These are phyloP conservation scores for Backusella mclennaniae DNA, from an alignment of 192 early-diverging fungal species.

Conservation along the genomic window DNA sequence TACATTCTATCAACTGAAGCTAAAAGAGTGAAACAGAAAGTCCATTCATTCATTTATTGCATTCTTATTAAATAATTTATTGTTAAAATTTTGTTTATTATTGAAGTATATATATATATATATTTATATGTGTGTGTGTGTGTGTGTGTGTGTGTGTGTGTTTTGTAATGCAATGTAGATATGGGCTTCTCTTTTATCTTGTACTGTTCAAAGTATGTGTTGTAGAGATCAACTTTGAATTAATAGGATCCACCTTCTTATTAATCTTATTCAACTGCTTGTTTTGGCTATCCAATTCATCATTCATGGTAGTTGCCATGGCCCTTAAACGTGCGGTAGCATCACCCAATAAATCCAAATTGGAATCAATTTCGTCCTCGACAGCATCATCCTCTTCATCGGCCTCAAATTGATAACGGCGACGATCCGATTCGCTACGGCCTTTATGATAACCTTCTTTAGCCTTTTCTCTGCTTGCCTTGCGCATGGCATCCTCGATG, in stretches of 20 bases:
- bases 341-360: slow-evolving; percentile 56
- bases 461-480: slow-evolving; percentile 22
- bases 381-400: slow-evolving; percentile 64
- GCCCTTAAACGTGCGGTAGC: slow-evolving; percentile 55
- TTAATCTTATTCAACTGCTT: slow-evolving; percentile 50
- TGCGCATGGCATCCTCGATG: slow-evolving; percentile 43
- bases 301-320: slow-evolving; percentile 54
- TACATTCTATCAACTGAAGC: neutral
- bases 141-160: neutral
- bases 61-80: neutral
- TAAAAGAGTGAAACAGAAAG: neutral
- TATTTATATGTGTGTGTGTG: neutral
- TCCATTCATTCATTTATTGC: neutral
- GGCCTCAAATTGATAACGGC: slow-evolving; percentile 63
- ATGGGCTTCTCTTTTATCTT: neutral
- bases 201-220: slow-evolving; percentile 26
- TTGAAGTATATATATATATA: neutral
- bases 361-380: slow-evolving; percentile 67
- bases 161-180: neutral
- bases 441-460: slow-evolving; percentile 45
- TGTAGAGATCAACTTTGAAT: slow-evolving; percentile 25
- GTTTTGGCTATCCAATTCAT: slow-evolving; percentile 62
- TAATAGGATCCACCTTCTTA: slow-evolving; percentile 50
- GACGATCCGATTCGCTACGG: slow-evolving; percentile 47
- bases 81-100: too few relatives aligned